These are phyloP conservation scores for Melaleuca alternifolia DNA, from an alignment of 345 rosid genomes.

Conservation along the genomic window DNA sequence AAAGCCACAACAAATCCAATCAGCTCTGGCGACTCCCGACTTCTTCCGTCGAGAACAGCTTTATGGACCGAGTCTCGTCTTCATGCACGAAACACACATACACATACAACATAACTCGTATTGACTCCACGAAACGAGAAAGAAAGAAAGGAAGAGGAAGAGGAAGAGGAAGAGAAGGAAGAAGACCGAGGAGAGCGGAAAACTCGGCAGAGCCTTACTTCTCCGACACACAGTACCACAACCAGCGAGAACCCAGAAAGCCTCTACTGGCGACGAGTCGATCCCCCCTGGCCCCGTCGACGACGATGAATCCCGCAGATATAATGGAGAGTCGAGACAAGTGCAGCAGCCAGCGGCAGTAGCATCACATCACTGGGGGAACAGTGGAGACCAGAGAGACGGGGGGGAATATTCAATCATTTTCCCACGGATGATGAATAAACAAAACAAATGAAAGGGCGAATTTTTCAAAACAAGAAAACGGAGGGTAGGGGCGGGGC, in stretches of 20 bases:
- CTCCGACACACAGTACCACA: not conserved
- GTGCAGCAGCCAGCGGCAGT: not conserved
- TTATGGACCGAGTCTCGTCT: not conserved
- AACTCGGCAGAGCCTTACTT: not conserved
- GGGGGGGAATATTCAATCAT: not conserved
- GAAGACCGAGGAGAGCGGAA: not conserved
- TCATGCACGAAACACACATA: not conserved
- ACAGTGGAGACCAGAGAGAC: not conserved
- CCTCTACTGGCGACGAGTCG: not conserved
- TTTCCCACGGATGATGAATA: not conserved
- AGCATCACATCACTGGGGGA: not conserved
- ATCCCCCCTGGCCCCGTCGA: not conserved
- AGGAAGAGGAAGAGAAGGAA: not conserved
- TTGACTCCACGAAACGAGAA: not conserved
- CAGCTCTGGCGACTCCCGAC: not conserved
- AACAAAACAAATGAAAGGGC: fast-evolving
- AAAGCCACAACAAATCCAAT: not conserved
- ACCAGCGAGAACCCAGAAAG: not conserved
- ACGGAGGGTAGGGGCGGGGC: too few relatives aligned
- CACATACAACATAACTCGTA: not conserved
- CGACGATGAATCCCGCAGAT: not conserved
- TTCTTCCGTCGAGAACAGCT: not conserved
- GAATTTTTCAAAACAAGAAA: not conserved
- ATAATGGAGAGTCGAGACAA: not conserved
- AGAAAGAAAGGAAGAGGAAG: not conserved